A percentile compares a stretch with the other conserved stretches of the same genome.
These are phyloP conservation scores for Zanthoxylum bungeanum DNA, from an alignment of 345 rosid species.

Conservation along the genomic window DNA sequence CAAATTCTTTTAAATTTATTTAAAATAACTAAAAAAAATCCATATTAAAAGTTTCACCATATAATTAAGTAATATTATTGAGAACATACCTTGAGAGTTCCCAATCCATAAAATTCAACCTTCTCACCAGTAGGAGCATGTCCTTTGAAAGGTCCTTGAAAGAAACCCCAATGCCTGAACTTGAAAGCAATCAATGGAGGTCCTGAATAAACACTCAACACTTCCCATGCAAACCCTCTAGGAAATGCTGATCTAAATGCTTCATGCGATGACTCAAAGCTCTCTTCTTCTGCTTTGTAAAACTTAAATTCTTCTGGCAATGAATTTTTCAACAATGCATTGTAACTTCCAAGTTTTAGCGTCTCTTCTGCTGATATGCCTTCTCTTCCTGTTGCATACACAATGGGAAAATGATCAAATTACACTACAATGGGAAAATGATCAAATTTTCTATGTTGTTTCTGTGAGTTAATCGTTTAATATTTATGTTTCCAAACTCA, in stretches of 20 bases:
- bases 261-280: conserved; percentile 72
- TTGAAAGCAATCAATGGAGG: conserved; percentile 75
- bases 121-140: conserved; percentile 71
- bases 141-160: conserved; percentile 67
- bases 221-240: conserved; percentile 88
- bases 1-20: no score
- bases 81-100: conserved; percentile 53
- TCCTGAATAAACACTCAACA: conserved; percentile 59
- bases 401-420: no score
- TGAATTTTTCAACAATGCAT: conserved; percentile 61
- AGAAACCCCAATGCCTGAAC: conserved; percentile 90
- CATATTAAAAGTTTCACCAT: background rate
- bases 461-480: no score
- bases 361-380: conserved; percentile 73
- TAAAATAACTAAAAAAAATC: no score
- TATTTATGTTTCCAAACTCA: no score
- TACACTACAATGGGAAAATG: no score
- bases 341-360: conserved; percentile 59
- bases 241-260: conserved; percentile 63
- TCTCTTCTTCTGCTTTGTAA: conserved; percentile 70
- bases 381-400: conserved; percentile 47
- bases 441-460: no score
- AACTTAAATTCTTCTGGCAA: conserved; percentile 52
- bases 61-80: background rate
- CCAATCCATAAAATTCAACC: conserved; percentile 62